A percentile compares a stretch with the other conserved stretches of the same genome.
Conservation (phyloP, 2,329 filamentous ascomycete species). For the Alternaria infectoria region DNA sequence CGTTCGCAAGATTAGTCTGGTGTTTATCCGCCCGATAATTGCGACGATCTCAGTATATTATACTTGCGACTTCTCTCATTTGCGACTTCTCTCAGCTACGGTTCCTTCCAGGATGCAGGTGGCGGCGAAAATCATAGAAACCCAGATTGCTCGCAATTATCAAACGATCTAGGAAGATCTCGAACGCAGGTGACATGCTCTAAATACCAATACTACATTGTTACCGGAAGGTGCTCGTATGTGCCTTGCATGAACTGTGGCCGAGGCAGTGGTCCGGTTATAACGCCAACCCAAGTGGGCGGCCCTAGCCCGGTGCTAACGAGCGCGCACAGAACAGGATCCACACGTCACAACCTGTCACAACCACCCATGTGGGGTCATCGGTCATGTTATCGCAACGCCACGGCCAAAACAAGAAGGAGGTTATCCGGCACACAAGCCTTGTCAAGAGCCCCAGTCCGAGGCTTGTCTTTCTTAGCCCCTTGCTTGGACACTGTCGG, state of each 20-base stretch:
- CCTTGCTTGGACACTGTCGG: slow-evolving; percentile 5
- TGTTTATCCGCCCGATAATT: not conserved
- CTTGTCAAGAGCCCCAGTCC: slow-evolving; percentile 11
- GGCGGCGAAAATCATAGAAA: not conserved
- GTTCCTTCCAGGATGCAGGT: not conserved
- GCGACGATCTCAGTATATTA: not conserved
- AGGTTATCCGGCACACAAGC: slow-evolving; percentile 15
- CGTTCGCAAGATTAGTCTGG: not conserved
- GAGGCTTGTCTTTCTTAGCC: slow-evolving; percentile 16
- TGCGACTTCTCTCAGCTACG: not conserved
- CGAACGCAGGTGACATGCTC: not conserved
- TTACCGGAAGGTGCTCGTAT: slow-evolving; percentile 3
- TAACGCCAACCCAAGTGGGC: slow-evolving; percentile 3
- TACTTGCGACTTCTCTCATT: not conserved
- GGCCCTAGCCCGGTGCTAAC: slow-evolving; percentile 1
- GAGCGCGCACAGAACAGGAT: not conserved
- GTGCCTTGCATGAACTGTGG: slow-evolving; percentile 2
- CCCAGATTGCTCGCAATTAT: not conserved
- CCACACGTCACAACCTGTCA: slow-evolving; percentile 2
- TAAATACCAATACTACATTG: not conserved
- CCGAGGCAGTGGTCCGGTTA: not conserved
- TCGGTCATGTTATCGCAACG: slow-evolving; percentile 10
- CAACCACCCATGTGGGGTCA: not conserved
- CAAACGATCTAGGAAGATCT: not conserved
- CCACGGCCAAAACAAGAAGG: slow-evolving; percentile 14